Base-by-base conservation (phyloP, 176 grass and related monocot genomes). In the Secale cereale region DNA sequence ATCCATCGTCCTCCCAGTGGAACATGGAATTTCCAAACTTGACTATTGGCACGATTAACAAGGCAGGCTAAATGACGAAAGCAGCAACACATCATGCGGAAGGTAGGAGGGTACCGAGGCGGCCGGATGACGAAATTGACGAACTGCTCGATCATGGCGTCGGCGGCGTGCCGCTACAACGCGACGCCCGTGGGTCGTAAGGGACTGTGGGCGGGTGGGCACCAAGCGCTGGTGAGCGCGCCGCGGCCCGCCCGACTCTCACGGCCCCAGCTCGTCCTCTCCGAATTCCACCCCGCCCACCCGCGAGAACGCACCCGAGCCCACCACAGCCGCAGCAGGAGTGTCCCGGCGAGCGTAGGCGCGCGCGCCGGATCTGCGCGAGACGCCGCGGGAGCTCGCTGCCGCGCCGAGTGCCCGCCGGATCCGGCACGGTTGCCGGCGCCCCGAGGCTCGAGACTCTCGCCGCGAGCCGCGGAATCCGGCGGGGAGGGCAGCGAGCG, bases 51-150 rank as follows among this genome's bases (percentile, higher is more conserved):
- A 76, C 35, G 23, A 41, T 61, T 45, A 71, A 46, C 64, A 60
- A 60, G 28, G 4, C 32, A 20, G 25, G 25, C 35, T 30, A 61
- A 83, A 41, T 29, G 59, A 79, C 68, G 48, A 35, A 48, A 3
- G 22, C 7, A 22, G 22, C 61, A 3, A 4, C 40, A 63, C 22
- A 25, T 40, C 13, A 70, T 72, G 36, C 28, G 20, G 14, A 45
- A 25, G 37, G 17, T 3, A 56, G 66, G 10, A 22, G 29, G 63
- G 70, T 90, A 95, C 96, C 96, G 87, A 29, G 96, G 96, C 65
- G 96, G 96, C 30, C 93, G 86, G 79, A 98, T 98, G 77, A 98
- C 96, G 84, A 95, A 95, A 89, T 92, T 98, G 54, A 98, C 87
- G 86, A 98, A 98, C 75, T 98, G 96, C 80, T 98, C 96, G 67